These are phyloP conservation scores for Candida nanaspora DNA, from an alignment of 805 yeast species.

Conservation along the genomic window DNA sequence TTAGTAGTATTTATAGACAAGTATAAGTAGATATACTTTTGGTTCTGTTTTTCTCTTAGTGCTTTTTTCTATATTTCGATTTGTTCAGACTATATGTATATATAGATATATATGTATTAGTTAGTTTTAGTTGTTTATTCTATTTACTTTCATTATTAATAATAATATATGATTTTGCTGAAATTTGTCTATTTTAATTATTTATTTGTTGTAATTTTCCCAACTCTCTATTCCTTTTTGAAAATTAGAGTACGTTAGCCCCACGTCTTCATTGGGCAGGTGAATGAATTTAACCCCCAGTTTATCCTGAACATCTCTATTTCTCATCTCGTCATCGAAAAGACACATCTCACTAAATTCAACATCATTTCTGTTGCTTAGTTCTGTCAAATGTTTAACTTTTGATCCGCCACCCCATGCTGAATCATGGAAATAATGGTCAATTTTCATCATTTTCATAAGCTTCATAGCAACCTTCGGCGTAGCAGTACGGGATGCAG, in stretches of 20 bases:
- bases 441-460: slow-evolving; percentile 44
- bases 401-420: slow-evolving; percentile 69
- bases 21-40: too few relatives aligned
- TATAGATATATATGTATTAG: too few relatives aligned
- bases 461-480: slow-evolving; percentile 71
- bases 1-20: too few relatives aligned
- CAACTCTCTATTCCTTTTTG: slow-evolving; percentile 35
- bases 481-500: slow-evolving; percentile 75
- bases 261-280: slow-evolving; percentile 48
- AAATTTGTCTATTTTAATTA: not conserved
- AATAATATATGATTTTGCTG: too few relatives aligned
- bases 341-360: slow-evolving; percentile 42
- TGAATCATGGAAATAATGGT: slow-evolving; percentile 44
- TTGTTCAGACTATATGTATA: too few relatives aligned
- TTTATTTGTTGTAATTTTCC: slow-evolving; percentile 10
- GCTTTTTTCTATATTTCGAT: too few relatives aligned
- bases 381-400: slow-evolving; percentile 42
- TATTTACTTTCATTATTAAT: too few relatives aligned
- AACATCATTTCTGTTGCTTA: slow-evolving; percentile 38
- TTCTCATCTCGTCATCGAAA: slow-evolving; percentile 77
- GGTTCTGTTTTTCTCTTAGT: too few relatives aligned
- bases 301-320: slow-evolving; percentile 58
- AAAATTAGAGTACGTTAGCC: slow-evolving; percentile 51
- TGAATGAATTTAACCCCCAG: slow-evolving; percentile 67
- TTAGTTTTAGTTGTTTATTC: too few relatives aligned